Conservation (phyloP, 352 stramenopile species). For the Globisporangium viniferum region DNA sequence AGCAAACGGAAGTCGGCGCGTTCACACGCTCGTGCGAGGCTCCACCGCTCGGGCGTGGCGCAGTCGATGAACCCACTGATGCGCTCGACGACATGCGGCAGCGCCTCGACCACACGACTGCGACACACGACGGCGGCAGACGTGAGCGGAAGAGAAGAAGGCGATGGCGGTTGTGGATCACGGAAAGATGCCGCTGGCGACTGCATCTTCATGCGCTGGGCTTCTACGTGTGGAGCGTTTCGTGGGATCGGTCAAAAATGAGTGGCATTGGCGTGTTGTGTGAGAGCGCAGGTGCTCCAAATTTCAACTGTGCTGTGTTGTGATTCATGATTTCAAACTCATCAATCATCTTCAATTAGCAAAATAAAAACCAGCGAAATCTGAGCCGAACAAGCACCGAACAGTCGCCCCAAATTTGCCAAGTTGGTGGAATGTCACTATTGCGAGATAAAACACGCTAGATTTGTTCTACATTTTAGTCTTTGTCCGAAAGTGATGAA, state of each 20-base stretch:
- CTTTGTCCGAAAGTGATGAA: no score
- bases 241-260: neutral
- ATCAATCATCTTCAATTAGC: neutral
- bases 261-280: neutral
- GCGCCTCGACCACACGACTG: neutral
- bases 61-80: constrained; percentile 6
- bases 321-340: neutral
- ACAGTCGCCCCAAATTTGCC: neutral
- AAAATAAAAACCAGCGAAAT: neutral
- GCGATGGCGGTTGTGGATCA: neutral
- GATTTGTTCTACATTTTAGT: no score
- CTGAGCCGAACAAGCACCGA: neutral
- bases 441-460: no score
- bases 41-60: neutral
- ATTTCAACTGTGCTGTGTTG: neutral
- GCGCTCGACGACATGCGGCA: neutral
- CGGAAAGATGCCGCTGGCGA: neutral
- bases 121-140: constrained; percentile 2
- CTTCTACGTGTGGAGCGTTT: neutral
- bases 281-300: neutral
- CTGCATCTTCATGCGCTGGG: neutral
- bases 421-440: neutral
- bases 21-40: neutral
- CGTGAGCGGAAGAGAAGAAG: neutral
- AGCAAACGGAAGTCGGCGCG: neutral